These are phyloP conservation scores for Pelargonium nanum DNA, from an alignment of 345 rosid genomes.

Conservation along the genomic window DNA sequence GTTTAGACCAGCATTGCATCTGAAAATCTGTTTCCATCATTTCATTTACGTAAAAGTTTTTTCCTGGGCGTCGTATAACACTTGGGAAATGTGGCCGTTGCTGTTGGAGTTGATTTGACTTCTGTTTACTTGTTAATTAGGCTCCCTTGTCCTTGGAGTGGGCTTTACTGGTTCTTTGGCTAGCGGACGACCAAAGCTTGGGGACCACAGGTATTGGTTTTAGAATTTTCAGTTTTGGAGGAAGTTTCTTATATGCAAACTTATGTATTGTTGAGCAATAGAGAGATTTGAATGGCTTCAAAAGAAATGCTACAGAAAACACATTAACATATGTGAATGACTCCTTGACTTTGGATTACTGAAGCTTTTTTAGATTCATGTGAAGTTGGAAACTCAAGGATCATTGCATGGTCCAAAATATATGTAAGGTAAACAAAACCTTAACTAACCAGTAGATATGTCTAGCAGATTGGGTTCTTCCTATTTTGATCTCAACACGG, in stretches of 20 bases:
- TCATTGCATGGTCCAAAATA: no score
- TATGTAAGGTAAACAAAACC: no score
- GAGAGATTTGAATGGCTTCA: no score
- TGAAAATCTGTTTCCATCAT: no score
- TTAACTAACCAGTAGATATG: no score
- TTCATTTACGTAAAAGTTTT: not conserved
- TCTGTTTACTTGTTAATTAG: slow-evolving; percentile 22
- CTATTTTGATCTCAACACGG: no score
- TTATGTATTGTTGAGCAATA: not conserved
- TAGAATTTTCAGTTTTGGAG: not conserved
- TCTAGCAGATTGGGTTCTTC: no score
- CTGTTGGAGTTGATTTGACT: not conserved
- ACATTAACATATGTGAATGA: no score
- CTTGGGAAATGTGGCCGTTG: not conserved
- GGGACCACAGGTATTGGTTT: slow-evolving; percentile 68
- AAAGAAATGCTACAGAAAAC: no score
- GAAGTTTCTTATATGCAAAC: not conserved
- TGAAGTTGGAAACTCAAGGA: no score
- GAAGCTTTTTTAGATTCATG: no score
- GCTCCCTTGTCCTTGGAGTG: slow-evolving; percentile 68
- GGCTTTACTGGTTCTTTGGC: slow-evolving; percentile 81
- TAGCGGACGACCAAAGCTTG: slow-evolving; percentile 49
- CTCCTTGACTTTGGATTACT: no score
- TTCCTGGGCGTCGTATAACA: not conserved
- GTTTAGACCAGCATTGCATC: not conserved